Percentiles rank a stretch among this genome's conserved stretches.
phyloP scores from a whole-genome alignment of 2,329 filamentous ascomycete genomes.

The Xylogone sp. region DNA sequence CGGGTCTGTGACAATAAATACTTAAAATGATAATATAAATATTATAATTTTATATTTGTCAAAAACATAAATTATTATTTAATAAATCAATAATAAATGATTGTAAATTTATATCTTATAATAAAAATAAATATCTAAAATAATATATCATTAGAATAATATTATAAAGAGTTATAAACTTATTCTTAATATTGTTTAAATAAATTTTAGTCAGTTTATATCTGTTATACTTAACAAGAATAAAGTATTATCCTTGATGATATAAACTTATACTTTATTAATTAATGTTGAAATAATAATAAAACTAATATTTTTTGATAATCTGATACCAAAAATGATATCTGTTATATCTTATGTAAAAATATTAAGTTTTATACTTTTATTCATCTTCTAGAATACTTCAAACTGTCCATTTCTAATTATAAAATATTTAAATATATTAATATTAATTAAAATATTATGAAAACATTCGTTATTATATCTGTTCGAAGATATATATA shows the following conservation, averaged over 20 bases:
- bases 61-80: background rate
- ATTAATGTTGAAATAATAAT: conserved; percentile 1
- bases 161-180: background rate
- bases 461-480: background rate
- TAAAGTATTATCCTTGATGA: conserved; percentile 2
- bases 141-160: background rate
- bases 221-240: conserved; percentile 5
- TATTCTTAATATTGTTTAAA: conserved; percentile 5
- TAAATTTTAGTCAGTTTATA: conserved; percentile 5
- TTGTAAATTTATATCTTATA: conserved; percentile 4
- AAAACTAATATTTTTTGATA: background rate
- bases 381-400: background rate
- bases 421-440: background rate
- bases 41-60: background rate
- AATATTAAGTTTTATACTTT: background rate
- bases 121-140: conserved; percentile 1
- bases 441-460: background rate
- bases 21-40: background rate
- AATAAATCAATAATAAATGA: background rate
- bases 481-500: background rate
- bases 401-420: background rate
- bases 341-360: background rate
- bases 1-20: too few species aligned
- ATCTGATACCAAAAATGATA: background rate
- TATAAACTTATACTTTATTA: conserved; percentile 3